A percentile compares a stretch with the other conserved stretches of the same genome.
phyloP scores from a whole-genome alignment of 2,329 filamentous ascomycete genomes.

The Exophiala bonariae region DNA sequence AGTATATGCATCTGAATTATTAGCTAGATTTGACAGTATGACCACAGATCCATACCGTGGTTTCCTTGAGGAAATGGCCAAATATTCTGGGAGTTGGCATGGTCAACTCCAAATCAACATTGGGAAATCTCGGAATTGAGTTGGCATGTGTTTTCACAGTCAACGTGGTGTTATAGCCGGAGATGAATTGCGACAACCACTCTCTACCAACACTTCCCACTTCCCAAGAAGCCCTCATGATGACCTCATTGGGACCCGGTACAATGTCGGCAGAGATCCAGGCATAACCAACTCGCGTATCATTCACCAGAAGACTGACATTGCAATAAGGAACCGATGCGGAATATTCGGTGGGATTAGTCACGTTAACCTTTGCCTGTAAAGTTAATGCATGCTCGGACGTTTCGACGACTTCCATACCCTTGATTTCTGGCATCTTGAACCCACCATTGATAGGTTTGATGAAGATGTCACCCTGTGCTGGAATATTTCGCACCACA shows the following conservation, averaged over 20 bases:
- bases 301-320: constrained; percentile 73
- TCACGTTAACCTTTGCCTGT: constrained; percentile 73
- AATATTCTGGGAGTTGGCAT: constrained; percentile 58
- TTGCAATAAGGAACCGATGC: constrained; percentile 79
- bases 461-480: constrained; percentile 79
- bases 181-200: constrained; percentile 81
- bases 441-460: constrained; percentile 63
- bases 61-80: constrained; percentile 75
- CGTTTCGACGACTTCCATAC: constrained; percentile 72
- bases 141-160: constrained; percentile 69
- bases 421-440: constrained; percentile 65
- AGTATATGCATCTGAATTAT: constrained; percentile 67
- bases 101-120: constrained; percentile 71
- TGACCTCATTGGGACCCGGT: constrained; percentile 70
- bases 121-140: constrained; percentile 72
- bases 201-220: constrained; percentile 68
- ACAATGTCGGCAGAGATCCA: constrained; percentile 62
- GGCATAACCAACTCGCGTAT: constrained; percentile 72
- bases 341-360: constrained; percentile 86
- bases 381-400: constrained; percentile 70
- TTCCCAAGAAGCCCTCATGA: constrained; percentile 73
- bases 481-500: constrained; percentile 79
- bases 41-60: constrained; percentile 55
- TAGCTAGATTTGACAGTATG: constrained; percentile 20
- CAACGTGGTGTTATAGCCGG: constrained; percentile 80